phyloP scores from a whole-genome alignment of 371 early-diverging fungal species.

The Massospora cicadina region DNA sequence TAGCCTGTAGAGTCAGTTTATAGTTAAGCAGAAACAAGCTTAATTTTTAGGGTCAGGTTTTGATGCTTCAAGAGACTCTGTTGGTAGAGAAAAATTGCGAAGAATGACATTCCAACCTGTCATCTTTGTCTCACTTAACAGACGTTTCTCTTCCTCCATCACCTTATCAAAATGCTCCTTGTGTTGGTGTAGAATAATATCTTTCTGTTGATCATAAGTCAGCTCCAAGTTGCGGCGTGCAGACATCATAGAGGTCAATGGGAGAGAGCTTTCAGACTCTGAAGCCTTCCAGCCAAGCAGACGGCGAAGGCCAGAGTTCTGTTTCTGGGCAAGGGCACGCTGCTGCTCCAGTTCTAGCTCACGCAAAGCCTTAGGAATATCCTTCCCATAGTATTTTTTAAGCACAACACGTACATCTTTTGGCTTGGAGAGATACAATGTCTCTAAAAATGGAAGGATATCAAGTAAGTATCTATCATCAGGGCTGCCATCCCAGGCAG shows the following conservation, averaged over 20 bases:
- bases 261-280: background rate
- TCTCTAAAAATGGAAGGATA: conserved; percentile 81
- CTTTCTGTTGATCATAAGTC: background rate
- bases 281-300: background rate
- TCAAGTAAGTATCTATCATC: conserved; percentile 62
- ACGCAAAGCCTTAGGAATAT: conserved; percentile 52
- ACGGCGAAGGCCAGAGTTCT: background rate
- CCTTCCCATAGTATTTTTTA: conserved; percentile 38
- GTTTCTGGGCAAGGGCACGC: conserved; percentile 12
- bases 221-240: background rate
- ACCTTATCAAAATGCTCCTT: background rate
- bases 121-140: conserved; percentile 7
- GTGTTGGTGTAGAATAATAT: background rate
- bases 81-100: background rate
- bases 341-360: conserved; percentile 40
- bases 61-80: background rate
- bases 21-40: too few species aligned
- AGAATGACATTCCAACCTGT: conserved; percentile 3
- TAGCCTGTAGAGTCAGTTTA: too few species aligned
- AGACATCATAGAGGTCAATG: conserved; percentile 1
- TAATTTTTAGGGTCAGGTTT: too few species aligned
- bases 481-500: conserved; percentile 73
- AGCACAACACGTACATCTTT: conserved; percentile 56
- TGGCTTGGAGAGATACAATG: conserved; percentile 47
- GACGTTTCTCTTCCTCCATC: background rate